phyloP scores from a whole-genome alignment of 257 asterid species.

The Cordia subcordata region DNA sequence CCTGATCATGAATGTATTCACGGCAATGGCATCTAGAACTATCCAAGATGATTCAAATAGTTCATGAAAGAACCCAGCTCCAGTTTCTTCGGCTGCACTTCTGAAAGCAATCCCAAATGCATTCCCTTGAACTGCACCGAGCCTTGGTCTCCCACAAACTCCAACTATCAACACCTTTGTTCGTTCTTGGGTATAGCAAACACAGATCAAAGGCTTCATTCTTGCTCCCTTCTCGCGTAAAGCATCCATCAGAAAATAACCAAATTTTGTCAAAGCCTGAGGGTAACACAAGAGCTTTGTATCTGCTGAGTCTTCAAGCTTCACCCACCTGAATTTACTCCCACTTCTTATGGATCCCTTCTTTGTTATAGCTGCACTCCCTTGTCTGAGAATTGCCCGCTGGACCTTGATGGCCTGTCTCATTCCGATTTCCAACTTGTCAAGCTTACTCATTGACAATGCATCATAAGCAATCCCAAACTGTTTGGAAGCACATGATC shows the following conservation, averaged over 20 bases:
- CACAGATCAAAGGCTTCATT: constrained; percentile 91
- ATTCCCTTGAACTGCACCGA: constrained; percentile 93
- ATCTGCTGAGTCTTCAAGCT: constrained; percentile 84
- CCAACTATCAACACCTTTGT: constrained; percentile 74
- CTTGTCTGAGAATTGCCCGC: constrained; percentile 91
- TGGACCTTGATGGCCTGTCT: constrained; percentile 90
- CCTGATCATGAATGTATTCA: constrained; percentile 93
- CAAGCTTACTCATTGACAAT: constrained; percentile 62
- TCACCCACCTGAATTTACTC: constrained; percentile 94
- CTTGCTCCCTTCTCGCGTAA: constrained; percentile 95
- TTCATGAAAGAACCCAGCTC: constrained; percentile 93
- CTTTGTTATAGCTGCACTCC: constrained; percentile 92
- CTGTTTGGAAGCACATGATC: constrained; percentile 72
- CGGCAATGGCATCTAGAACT: constrained; percentile 74
- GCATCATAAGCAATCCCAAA: constrained; percentile 88
- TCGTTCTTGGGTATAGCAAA: constrained; percentile 64
- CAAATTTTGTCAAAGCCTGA: constrained; percentile 90
- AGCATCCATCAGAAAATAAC: constrained; percentile 90
- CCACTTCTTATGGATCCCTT: constrained; percentile 96
- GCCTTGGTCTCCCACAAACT: constrained; percentile 88
- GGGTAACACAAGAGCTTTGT: constrained; percentile 74
- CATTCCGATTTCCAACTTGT: constrained; percentile 86
- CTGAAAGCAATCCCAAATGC: constrained; percentile 93
- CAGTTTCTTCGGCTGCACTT: constrained; percentile 87
- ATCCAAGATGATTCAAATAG: constrained; percentile 96